Evolutionary conservation across 805 yeast species (phyloP).

Genomic region (Blastobotrys chiropterorum): DNA sequence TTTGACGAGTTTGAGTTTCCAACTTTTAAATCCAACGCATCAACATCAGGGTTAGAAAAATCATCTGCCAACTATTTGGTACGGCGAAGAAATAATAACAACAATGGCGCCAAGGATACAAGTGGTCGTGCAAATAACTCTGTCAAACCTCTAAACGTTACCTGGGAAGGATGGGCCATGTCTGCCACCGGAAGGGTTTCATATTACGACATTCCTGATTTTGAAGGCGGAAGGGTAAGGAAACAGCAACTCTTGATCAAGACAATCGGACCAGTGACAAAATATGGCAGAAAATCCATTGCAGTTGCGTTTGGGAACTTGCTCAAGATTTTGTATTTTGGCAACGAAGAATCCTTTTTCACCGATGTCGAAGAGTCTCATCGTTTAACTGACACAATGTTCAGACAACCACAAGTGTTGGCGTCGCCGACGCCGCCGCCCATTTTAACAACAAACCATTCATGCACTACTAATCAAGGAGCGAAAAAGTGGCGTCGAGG

Average conservation of each 20-base stretch:
- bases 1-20: not conserved
- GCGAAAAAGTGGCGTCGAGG: not conserved
- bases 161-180: conserved; percentile 83
- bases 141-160: conserved; percentile 31
- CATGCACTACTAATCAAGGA: not conserved
- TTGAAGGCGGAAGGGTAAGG: not conserved
- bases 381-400: not conserved
- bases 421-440: not conserved
- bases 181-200: conserved; percentile 57
- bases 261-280: conserved; percentile 53
- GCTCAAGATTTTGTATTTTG: conserved; percentile 67
- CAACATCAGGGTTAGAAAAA: not conserved
- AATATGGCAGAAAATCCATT: conserved; percentile 73
- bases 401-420: not conserved
- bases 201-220: conserved; percentile 50
- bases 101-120: not conserved
- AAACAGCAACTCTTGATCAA: conserved; percentile 39
- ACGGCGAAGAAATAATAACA: not conserved
- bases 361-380: conserved; percentile 3
- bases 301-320: conserved; percentile 69
- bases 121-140: conserved; percentile 4
- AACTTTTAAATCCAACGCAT: not conserved
- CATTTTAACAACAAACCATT: not conserved
- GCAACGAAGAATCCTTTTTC: conserved; percentile 50
- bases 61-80: not conserved